Conservation (phyloP, 768 basidiomycete genomes). For the Phylloporus scabripes region DNA sequence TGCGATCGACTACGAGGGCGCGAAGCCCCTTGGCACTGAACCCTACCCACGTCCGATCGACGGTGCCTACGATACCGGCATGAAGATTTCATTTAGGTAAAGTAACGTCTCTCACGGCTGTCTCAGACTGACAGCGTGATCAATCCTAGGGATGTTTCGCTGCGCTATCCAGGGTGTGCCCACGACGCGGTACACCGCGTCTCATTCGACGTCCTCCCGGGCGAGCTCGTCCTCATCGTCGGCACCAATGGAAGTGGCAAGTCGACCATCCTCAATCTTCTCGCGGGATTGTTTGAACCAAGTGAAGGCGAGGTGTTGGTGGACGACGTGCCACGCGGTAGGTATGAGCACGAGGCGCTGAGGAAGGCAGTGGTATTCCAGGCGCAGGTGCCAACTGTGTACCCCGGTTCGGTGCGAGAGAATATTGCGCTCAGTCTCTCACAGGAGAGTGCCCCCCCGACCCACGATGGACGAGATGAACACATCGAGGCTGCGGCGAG, state of each 20-base stretch:
- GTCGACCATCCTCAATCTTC: conserved; percentile 39
- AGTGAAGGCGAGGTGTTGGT: conserved; percentile 40
- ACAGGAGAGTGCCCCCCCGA: too few relatives aligned
- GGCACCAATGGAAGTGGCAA: conserved; percentile 29
- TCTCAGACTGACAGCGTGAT: not conserved
- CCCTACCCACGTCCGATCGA: conserved; percentile 13
- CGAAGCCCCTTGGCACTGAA: conserved; percentile 15
- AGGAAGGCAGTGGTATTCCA: conserved; percentile 43
- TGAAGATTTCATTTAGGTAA: conserved; percentile 27
- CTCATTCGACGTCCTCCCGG: conserved; percentile 27
- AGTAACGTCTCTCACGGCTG: not conserved
- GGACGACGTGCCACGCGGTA: conserved; percentile 36
- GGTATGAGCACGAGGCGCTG: conserved; percentile 37
- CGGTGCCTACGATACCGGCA: conserved; percentile 13
- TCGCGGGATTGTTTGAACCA: conserved; percentile 46
- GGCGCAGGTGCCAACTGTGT: conserved; percentile 45
- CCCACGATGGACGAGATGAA: not conserved
- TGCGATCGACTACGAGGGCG: conserved; percentile 16
- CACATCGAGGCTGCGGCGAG: conserved; percentile 29
- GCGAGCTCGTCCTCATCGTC: conserved; percentile 29
- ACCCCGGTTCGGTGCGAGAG: conserved; percentile 42
- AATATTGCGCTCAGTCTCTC: conserved; percentile 29
- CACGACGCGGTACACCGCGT: conserved; percentile 20
- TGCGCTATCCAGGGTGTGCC: conserved; percentile 20
- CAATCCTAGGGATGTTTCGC: conserved; percentile 13